These are phyloP conservation scores for Curvularia sp. DNA, from an alignment of 2,329 filamentous ascomycete genomes.

Conservation along the genomic window DNA sequence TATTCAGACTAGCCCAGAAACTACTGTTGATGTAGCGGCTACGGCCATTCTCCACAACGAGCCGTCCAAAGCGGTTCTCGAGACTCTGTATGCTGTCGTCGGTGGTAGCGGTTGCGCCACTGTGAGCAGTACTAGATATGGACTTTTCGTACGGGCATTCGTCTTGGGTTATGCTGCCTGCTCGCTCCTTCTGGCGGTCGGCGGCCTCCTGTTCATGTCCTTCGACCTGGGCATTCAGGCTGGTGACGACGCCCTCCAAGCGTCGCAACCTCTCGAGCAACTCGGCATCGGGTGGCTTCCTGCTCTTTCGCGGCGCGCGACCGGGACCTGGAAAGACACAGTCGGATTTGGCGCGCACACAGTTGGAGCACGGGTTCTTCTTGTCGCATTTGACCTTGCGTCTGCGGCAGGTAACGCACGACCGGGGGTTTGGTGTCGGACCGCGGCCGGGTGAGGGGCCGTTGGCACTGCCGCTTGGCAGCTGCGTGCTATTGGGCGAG, in stretches of 20 bases:
- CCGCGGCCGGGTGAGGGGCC: constrained; percentile 21
- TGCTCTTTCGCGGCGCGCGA: constrained; percentile 71
- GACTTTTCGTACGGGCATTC: constrained; percentile 16
- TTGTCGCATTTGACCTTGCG: constrained; percentile 82
- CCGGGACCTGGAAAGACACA: constrained; percentile 79
- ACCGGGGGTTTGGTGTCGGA: constrained; percentile 39
- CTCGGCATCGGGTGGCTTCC: constrained; percentile 74
- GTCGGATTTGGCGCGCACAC: constrained; percentile 71
- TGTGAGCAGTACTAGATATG: background rate
- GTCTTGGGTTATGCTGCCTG: constrained; percentile 21
- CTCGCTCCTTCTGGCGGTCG: constrained; percentile 32
- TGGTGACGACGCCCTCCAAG: constrained; percentile 76
- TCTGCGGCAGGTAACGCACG: constrained; percentile 48
- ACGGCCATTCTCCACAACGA: constrained; percentile 74
- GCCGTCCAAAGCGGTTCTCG: constrained; percentile 67
- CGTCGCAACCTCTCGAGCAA: constrained; percentile 75
- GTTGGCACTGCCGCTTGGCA: constrained; percentile 27
- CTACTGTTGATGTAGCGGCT: constrained; percentile 77
- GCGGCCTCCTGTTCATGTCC: constrained; percentile 48
- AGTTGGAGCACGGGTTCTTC: constrained; percentile 77
- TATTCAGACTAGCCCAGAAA: constrained; percentile 78
- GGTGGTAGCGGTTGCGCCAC: constrained; percentile 31
- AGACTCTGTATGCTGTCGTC: constrained; percentile 48
- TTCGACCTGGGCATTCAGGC: constrained; percentile 56
- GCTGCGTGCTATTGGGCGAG: constrained; percentile 31